Evolutionary conservation across 495 filamentous ascomycete genomes (phyloP).

Genomic region (Xylaria longipes): DNA sequence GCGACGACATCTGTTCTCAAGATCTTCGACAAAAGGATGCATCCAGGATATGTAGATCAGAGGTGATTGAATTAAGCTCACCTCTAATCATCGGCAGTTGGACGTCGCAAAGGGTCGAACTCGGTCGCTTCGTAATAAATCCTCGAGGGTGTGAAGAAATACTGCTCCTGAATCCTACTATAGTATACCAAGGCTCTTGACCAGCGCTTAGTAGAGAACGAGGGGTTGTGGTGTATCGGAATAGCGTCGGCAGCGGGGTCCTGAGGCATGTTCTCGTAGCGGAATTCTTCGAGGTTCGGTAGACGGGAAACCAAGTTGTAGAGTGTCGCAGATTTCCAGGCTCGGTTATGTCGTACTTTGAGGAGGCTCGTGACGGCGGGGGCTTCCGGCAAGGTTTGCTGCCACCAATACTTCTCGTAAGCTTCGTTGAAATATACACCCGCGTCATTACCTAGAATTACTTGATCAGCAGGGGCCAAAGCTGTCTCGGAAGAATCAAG

Average conservation of each 20-base stretch:
- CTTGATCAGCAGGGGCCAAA: constrained; percentile 26
- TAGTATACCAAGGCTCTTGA: constrained; percentile 10
- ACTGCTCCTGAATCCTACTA: constrained; percentile 1
- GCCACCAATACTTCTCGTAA: constrained; percentile 26
- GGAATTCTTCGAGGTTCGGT: constrained; percentile 28
- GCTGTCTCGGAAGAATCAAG: constrained; percentile 31
- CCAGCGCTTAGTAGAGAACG: constrained; percentile 7
- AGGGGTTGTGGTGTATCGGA: constrained; percentile 6
- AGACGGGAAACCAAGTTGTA: constrained; percentile 25
- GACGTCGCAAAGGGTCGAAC: constrained; percentile 16
- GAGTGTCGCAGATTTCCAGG: constrained; percentile 24
- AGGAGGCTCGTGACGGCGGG: constrained; percentile 28
- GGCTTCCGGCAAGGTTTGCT: constrained; percentile 24
- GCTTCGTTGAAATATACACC: constrained; percentile 24
- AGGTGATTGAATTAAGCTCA: constrained; percentile 7
- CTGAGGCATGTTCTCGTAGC: constrained; percentile 24
- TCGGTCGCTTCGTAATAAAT: not conserved
- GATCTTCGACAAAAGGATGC: constrained; percentile 13
- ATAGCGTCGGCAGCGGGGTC: not conserved
- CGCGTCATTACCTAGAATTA: constrained; percentile 22
- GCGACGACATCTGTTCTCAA: constrained; percentile 6
- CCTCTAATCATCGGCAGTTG: constrained; percentile 12
- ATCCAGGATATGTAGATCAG: constrained; percentile 8
- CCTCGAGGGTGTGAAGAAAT: not conserved
- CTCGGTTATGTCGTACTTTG: constrained; percentile 25